Base-by-base conservation (phyloP, 495 filamentous ascomycete genomes). In the Trichoderma erinaceum region DNA sequence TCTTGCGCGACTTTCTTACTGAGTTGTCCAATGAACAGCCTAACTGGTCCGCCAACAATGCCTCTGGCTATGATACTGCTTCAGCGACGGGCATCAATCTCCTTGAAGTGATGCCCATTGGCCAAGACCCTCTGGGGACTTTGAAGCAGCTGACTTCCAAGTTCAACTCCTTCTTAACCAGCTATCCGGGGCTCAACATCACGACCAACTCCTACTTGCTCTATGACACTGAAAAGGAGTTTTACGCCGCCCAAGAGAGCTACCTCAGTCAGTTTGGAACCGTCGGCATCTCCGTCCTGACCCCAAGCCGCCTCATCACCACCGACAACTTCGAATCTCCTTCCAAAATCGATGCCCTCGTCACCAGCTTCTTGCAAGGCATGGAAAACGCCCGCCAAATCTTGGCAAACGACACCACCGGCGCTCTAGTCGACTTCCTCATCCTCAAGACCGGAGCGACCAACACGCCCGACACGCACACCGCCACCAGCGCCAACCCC, bases 401-500 rank as follows among this genome's bases (percentile, higher is more conserved):
- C 3, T 4, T 61, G 1, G 56, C 15, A 15, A 48, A 13, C 11
- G 56, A 32, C 2, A 11, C 48, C 48, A 23, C 29, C 2, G 56
- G 11, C 25, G 4, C 8, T 27, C 23, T 5, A 3, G 23, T 61
- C 1, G 56, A 12, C 23, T 29, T 61, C 25, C 56, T 61, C 56
- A 12, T 61, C 25, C 56, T 61, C 10, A 18, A 12, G 16, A 29
- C 56, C 3, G 56, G 56, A 29, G 25, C 56, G 13, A 29, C 11
- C 56, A 61, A 61, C 6, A 61, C 56, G 11, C 25, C 56, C 16
- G 56, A 61, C 12, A 18, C 56, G 13, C 25, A 29, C 8, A 12
- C 18, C 11, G 27, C 23, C 13, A 61, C 56, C 27, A 61, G 56
- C 1, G 82, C 84, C 5, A 84, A 84, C 73, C 85, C 84, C 0